Conservation (phyloP, 2,329 filamentous ascomycete genomes). For the Chaetomiaceae sp. region DNA sequence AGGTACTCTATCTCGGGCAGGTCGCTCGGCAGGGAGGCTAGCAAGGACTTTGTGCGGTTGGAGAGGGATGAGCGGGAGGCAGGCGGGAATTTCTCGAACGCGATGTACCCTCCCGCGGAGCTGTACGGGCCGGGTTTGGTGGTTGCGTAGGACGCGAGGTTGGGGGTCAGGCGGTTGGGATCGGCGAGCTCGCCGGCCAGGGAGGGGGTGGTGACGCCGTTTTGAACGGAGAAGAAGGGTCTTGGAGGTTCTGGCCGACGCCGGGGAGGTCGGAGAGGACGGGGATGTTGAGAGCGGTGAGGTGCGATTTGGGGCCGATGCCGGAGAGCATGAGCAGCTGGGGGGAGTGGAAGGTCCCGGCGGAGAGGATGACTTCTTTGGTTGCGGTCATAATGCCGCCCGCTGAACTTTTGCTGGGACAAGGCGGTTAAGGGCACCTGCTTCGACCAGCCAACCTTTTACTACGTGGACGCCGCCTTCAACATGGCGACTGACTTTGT, state of each 20-base stretch:
- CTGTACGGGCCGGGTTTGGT: background rate
- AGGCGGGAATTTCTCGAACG: background rate
- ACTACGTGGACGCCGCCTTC: too few species aligned
- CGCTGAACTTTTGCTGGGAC: too few species aligned
- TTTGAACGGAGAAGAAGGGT: background rate
- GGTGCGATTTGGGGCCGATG: conserved; percentile 33
- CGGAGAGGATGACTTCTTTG: conserved; percentile 39
- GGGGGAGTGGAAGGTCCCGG: conserved; percentile 38
- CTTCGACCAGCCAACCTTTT: too few species aligned
- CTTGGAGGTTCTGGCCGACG: conserved; percentile 44
- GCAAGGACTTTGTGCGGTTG: background rate
- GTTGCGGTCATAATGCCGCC: too few species aligned
- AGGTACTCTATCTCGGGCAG: too few species aligned
- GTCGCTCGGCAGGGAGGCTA: too few species aligned
- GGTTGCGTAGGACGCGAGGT: background rate
- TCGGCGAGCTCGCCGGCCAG: background rate
- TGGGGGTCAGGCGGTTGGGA: background rate
- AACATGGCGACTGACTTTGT: too few species aligned
- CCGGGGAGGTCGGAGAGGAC: conserved; percentile 52
- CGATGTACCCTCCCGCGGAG: background rate
- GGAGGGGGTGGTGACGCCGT: background rate
- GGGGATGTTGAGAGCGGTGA: conserved; percentile 40
- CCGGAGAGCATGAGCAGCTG: conserved; percentile 39
- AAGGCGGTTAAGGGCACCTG: too few species aligned
- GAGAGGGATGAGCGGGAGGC: background rate